These are phyloP conservation scores for Cadophora sp. DNA, from an alignment of 2,329 filamentous ascomycete species.

Conservation along the genomic window DNA sequence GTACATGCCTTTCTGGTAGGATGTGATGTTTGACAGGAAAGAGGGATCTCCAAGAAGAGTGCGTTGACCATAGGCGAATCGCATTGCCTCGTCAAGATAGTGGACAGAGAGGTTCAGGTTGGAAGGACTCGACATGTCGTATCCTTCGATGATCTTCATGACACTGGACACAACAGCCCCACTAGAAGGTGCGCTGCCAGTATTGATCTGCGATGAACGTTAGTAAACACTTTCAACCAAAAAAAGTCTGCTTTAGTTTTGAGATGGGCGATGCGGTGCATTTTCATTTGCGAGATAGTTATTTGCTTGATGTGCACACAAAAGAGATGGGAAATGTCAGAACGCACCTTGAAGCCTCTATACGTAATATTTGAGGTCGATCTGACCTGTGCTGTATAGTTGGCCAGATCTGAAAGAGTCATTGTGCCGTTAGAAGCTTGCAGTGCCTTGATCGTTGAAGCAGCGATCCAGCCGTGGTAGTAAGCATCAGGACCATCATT, in stretches of 20 bases:
- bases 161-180: slow-evolving; percentile 78
- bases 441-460: slow-evolving; percentile 74
- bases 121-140: slow-evolving; percentile 65
- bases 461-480: slow-evolving; percentile 74
- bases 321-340: not conserved
- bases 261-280: too few species aligned
- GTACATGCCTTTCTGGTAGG: slow-evolving; percentile 58
- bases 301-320: too few species aligned
- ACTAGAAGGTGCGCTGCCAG: slow-evolving; percentile 76
- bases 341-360: slow-evolving; percentile 65
- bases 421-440: slow-evolving; percentile 80
- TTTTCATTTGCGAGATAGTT: too few species aligned
- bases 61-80: slow-evolving; percentile 70
- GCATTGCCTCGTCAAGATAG: slow-evolving; percentile 69
- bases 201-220: slow-evolving; percentile 55
- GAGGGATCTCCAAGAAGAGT: slow-evolving; percentile 67
- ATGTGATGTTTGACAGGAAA: slow-evolving; percentile 62
- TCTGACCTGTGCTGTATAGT: slow-evolving; percentile 73
- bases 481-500: slow-evolving; percentile 75
- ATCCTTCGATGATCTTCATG: slow-evolving; percentile 79
- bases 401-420: slow-evolving; percentile 77
- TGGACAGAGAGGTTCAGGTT: slow-evolving; percentile 67
- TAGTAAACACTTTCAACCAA: not conserved
- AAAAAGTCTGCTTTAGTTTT: too few species aligned
- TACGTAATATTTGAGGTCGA: slow-evolving; percentile 69